These are phyloP conservation scores for Fusarium acutatum DNA, from an alignment of 2,329 filamentous ascomycete species.

Conservation along the genomic window DNA sequence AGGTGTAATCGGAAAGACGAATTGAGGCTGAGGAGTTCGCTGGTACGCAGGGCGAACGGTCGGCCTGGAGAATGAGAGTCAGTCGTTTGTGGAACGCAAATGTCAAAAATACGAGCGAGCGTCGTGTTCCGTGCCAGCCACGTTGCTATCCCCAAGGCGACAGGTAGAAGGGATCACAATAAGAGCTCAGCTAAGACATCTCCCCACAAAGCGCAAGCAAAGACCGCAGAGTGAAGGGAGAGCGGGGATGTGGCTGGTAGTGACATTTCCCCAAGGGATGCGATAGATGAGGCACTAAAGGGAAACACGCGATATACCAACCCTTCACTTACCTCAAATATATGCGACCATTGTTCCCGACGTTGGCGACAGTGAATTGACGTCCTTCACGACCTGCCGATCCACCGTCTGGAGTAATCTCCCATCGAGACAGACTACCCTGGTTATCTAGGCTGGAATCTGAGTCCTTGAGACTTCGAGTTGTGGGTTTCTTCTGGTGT, in stretches of 20 bases:
- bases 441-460: slow-evolving; percentile 55
- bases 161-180: slow-evolving; percentile 15
- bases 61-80: slow-evolving; percentile 55
- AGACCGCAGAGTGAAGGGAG: slow-evolving; percentile 21
- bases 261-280: slow-evolving; percentile 22
- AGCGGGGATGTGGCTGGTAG: slow-evolving; percentile 22
- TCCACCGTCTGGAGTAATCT: slow-evolving; percentile 67
- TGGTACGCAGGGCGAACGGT: slow-evolving; percentile 69
- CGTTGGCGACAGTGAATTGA: slow-evolving; percentile 82
- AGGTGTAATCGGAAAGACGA: slow-evolving; percentile 68
- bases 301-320: slow-evolving; percentile 3
- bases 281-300: slow-evolving; percentile 1
- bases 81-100: slow-evolving; percentile 30
- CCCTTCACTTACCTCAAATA: slow-evolving; percentile 72
- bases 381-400: slow-evolving; percentile 71
- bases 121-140: slow-evolving; percentile 21
- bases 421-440: slow-evolving; percentile 51
- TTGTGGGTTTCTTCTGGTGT: slow-evolving; percentile 50
- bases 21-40: slow-evolving; percentile 68
- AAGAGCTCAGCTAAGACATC: slow-evolving; percentile 15
- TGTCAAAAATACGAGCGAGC: slow-evolving; percentile 21
- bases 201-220: slow-evolving; percentile 25
- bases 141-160: slow-evolving; percentile 14
- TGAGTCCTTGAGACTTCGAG: slow-evolving; percentile 57
- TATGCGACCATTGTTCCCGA: slow-evolving; percentile 84